Base-by-base conservation (phyloP, 768 basidiomycete genomes). In the Aureoboletus auriporus region DNA sequence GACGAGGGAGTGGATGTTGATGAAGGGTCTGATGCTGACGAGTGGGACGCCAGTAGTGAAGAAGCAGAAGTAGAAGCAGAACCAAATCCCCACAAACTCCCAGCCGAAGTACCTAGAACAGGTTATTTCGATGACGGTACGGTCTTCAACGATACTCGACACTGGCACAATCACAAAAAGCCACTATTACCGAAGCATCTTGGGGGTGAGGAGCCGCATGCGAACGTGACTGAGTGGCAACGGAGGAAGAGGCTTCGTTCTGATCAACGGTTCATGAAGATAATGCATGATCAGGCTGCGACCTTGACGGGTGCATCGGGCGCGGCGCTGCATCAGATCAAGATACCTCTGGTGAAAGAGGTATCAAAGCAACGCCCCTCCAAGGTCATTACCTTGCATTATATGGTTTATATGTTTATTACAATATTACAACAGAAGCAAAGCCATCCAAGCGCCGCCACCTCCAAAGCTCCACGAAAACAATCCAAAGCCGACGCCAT, bases 301-400 rank as follows among this genome's bases (percentile, higher is more conserved):
- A 83, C 82, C 1, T 60, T 87, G 48, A 83, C 80, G 0, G 85
- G 85, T 0, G 83, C 83, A 6, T 72, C 71, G 0, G 86, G 85
- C 1, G 71, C 68, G 1, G 62, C 63, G 7, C 64, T 87, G 26
- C 69, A 78, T 56, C 75, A 74, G 44, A 73, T 80, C 29, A 68
- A 74, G n/a, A 85, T 87, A 49, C 67, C 71, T 1, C 54, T 73
- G 1, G 73, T 72, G 8, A 62, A 71, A 10, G 57, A 57, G 13
- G 29, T 30, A 4, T 37, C 57, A n/a, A 46, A 34, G 35, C 57
- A 39, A 33, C 30, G 23, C 8, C 12, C 27, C 26, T 23, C 47
- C 1, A 66, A 60, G 52, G 59, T 60, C 40, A 23, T 23, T 23
- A 23, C 20, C 20, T 46, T 20, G 8, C 13, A 17, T 42, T 14